Evolutionary conservation across 805 yeast species (phyloP), one percentile per base, ranked within the genome.

Genomic region (Ogataea corticis): DNA sequence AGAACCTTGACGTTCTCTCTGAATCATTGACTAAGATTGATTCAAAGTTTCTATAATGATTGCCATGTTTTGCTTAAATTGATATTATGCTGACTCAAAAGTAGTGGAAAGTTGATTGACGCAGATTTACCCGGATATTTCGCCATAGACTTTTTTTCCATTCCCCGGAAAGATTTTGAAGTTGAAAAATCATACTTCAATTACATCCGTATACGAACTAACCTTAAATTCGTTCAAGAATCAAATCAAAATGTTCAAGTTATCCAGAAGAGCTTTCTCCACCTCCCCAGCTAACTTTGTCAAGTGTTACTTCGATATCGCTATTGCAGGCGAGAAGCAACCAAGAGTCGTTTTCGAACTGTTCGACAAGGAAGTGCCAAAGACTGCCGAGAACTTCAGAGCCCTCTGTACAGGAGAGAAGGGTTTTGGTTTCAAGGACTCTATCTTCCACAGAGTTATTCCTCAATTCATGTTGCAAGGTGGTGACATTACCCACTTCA

Each of bases 391-490:
- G 73, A 91, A 91, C 80, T 91, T 91, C 86, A 85, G 96, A 73
- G 96, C 96, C 52, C 79, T 91, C 64, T 77, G 85, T 69, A 90
- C 83, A 49, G 79, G 96, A 58, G 96, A 88, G 74, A 84, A 88
- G 77, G 98, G 97, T 46, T 87, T 76, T 60, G 96, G 96, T 47
- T 90, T 82, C 78, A 82, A 82, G 62, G 81, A 79, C 61, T 87
- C 95, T 35, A 75, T 82, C 56, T 90, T 91, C 91, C 97, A 91
- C 87, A 85, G 97, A 76, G 94, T 90, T 56, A 89, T 90, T 65
- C 96, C 97, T 51, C 82, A 85, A 67, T 91, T 91, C 79, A 92
- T 91, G 98, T 76, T 89, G 66, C 98, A 92, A 79, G 97, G 91
- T 68, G 92, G 91, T 74, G 94, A 86, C 70, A 83, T 86, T 68